These are phyloP conservation scores for Selaginella tamariscina DNA, from an alignment of 75 land plant species.

Conservation along the genomic window DNA sequence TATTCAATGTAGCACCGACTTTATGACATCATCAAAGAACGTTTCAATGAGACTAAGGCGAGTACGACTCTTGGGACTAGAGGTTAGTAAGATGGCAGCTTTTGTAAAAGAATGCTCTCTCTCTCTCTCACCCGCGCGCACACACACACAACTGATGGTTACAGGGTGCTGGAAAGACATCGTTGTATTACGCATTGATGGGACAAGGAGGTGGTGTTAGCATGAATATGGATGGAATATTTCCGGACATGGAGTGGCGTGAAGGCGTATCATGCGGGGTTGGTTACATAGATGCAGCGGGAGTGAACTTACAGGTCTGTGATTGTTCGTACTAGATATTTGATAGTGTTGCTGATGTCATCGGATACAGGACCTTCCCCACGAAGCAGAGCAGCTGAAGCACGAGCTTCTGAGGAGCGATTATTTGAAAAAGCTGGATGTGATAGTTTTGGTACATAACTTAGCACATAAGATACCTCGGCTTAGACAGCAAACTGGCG, in stretches of 20 bases:
- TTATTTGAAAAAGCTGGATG: slow-evolving; percentile 50
- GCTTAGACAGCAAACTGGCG: slow-evolving; percentile 25
- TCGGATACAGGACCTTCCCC: slow-evolving; percentile 48
- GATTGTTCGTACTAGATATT: slow-evolving; percentile 3
- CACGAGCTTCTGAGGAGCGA: slow-evolving; percentile 60
- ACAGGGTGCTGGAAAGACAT: slow-evolving; percentile 92
- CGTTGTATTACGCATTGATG: slow-evolving; percentile 62
- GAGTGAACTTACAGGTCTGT: slow-evolving; percentile 72
- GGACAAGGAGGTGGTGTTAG: slow-evolving; percentile 31
- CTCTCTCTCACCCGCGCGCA: too few species aligned
- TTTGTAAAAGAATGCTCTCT: too few species aligned
- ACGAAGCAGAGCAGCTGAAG: slow-evolving; percentile 46
- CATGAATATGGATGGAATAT: slow-evolving; percentile 29
- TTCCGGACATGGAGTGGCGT: slow-evolving; percentile 36
- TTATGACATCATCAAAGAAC: slow-evolving; percentile 50
- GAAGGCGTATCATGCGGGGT: slow-evolving; percentile 66
- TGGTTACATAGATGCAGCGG: slow-evolving; percentile 55
- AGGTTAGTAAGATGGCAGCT: slow-evolving; percentile 32
- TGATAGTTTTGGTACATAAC: slow-evolving; percentile 85
- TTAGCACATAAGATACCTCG: slow-evolving; percentile 68
- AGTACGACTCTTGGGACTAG: slow-evolving; percentile 68
- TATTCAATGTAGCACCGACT: slow-evolving; percentile 73
- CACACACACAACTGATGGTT: too few species aligned
- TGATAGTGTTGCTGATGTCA: background rate
- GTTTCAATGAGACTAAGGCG: slow-evolving; percentile 62